These are phyloP conservation scores for Phlebiopsis flavidoalba DNA, from an alignment of 768 basidiomycete species.

Conservation along the genomic window DNA sequence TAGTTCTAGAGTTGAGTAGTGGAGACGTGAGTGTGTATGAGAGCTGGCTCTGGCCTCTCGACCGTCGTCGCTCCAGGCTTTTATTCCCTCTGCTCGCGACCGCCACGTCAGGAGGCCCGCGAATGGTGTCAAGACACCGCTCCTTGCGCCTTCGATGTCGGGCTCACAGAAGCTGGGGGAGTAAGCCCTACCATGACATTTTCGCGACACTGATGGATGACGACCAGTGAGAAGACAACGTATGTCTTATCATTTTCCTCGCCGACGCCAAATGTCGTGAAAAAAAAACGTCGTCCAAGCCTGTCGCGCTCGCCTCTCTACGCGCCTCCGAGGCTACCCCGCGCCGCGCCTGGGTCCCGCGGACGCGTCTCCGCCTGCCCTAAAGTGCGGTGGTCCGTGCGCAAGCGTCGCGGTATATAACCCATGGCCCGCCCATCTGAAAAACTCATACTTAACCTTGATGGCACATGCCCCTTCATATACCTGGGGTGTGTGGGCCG, in stretches of 20 bases:
- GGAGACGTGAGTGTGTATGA: not conserved
- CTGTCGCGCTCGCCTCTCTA: not conserved
- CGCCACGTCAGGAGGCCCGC: not conserved
- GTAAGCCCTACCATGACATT: not conserved
- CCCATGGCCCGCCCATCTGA: not conserved
- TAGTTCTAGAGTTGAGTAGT: not conserved
- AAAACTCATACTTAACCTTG: slow-evolving; percentile 31
- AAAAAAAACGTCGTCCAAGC: not conserved
- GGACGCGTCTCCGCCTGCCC: slow-evolving; percentile 15
- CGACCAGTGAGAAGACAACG: not conserved
- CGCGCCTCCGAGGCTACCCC: slow-evolving; percentile 5
- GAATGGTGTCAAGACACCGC: not conserved
- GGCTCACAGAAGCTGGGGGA: not conserved
- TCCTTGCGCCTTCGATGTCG: not conserved
- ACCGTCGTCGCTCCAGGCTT: not conserved
- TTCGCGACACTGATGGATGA: not conserved
- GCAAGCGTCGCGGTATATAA: slow-evolving; percentile 16
- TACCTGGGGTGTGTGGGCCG: slow-evolving; percentile 32
- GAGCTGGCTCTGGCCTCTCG: not conserved
- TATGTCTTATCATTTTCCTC: too few relatives aligned
- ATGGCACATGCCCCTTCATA: slow-evolving; percentile 32
- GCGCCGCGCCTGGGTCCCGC: slow-evolving; percentile 2
- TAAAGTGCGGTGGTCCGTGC: slow-evolving; percentile 24
- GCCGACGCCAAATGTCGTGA: not conserved
- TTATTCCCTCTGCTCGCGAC: not conserved